Percentiles rank a stretch among this genome's conserved stretches.
Evolutionary conservation across 78 protist species (phyloP).

Genomic region (Blattamonas nauphoetae): DNA sequence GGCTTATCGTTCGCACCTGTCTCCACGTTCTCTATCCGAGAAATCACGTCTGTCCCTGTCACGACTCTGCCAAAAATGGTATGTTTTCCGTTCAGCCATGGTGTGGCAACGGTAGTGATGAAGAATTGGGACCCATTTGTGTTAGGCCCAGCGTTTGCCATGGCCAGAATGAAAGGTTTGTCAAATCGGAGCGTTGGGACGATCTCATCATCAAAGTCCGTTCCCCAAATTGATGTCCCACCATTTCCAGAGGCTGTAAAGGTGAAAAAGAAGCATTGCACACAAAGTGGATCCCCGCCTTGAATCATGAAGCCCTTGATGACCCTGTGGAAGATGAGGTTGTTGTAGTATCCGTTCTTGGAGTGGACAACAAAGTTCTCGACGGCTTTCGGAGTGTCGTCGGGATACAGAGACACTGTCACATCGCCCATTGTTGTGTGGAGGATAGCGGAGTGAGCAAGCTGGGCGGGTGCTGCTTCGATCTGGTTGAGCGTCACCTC

Average conservation of each 20-base stretch:
- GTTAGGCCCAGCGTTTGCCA: constrained; percentile 85
- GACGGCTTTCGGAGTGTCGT: constrained; percentile 80
- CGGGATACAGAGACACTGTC: constrained; percentile 62
- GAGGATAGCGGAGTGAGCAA: constrained; percentile 50
- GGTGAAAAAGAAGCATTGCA: neutral
- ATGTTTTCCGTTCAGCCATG: constrained; percentile 86
- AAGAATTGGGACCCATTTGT: constrained; percentile 51
- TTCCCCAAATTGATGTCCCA: constrained; percentile 77
- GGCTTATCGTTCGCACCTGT: constrained; percentile 57
- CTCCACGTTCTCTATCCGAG: constrained; percentile 49
- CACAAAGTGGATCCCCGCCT: constrained; percentile 93
- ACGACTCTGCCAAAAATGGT: constrained; percentile 86
- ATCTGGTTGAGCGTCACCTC: constrained; percentile 23
- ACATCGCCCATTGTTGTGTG: constrained; percentile 81
- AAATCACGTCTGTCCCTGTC: constrained; percentile 70
- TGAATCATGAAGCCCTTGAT: constrained; percentile 87
- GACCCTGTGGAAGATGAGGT: constrained; percentile 74
- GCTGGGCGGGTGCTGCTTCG: too few species aligned
- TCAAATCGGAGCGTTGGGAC: constrained; percentile 60
- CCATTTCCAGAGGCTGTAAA: constrained; percentile 62
- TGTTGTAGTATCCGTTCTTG: constrained; percentile 69
- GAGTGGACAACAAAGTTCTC: constrained; percentile 84
- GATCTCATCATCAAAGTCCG: constrained; percentile 86
- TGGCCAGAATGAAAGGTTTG: constrained; percentile 39
- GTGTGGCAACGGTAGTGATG: constrained; percentile 36